These are phyloP conservation scores for Centrapalus pauciflorus DNA, from an alignment of 129 eudicot genomes.

Conservation along the genomic window DNA sequence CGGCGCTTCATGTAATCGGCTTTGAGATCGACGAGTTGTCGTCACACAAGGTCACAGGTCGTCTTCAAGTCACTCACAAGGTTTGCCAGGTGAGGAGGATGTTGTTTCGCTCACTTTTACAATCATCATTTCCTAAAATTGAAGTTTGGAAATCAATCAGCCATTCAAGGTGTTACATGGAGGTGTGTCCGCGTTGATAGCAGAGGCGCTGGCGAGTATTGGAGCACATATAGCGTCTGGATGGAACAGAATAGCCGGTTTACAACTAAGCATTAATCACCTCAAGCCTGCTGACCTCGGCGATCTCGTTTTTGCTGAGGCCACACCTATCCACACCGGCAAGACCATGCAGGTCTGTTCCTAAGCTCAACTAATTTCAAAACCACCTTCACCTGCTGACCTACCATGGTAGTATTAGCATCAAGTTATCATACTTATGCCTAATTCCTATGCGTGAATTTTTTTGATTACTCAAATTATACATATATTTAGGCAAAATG, in stretches of 20 bases:
- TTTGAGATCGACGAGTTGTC: constrained; percentile 57
- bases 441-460: too few species aligned
- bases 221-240: constrained; percentile 88
- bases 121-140: neutral
- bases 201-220: constrained; percentile 77
- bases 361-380: neutral
- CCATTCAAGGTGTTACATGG: constrained; percentile 92
- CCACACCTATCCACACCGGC: constrained; percentile 62
- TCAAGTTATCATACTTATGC: too few species aligned
- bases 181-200: constrained; percentile 86
- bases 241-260: constrained; percentile 72
- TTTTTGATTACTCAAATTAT: too few species aligned
- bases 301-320: constrained; percentile 69
- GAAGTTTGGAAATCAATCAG: constrained; percentile 21
- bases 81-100: constrained; percentile 66
- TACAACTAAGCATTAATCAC: constrained; percentile 76
- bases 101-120: neutral
- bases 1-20: constrained; percentile 60
- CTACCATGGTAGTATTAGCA: too few species aligned
- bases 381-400: too few species aligned
- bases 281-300: constrained; percentile 68
- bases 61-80: constrained; percentile 51
- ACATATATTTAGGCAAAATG: too few species aligned
- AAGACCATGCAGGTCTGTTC: constrained; percentile 60
- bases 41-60: constrained; percentile 61